Evolutionary conservation across 176 grass and related monocot genomes (phyloP), one percentile per base, ranked within the genome.

Genomic region (Microstegium vimineum): DNA sequence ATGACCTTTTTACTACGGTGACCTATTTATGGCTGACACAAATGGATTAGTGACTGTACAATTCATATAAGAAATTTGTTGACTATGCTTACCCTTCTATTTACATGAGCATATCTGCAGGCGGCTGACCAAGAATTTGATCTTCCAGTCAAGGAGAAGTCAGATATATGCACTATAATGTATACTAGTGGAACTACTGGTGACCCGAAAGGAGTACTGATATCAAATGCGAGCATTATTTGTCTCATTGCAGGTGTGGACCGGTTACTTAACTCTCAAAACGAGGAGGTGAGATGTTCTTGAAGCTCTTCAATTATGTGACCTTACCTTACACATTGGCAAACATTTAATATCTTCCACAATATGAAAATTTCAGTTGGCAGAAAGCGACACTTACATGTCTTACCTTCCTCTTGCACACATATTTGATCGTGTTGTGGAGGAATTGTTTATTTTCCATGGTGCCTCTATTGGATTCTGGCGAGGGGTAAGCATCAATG

Each of bases 401-500:
- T 99, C 96, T 54, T 99, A 99, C 82, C 92, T 99, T 66, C 96
- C 96, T 69, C 88, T 99, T 66, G 96, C 96, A 8, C 96, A 99
- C 88, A 95, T 99, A 42, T 99, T 99, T 80, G 96, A 95, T 69
- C 91, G 96, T 38, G 96, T 88, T 34, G 87, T 99, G 69, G 96
- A 99, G 87, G 96, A 99, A 77, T 31, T 99, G 80, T 91, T 99
- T 82, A 99, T 99, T 74, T 98, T 88, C 86, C 89, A 88, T 84
- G 90, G 93, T 49, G 92, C 90, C 35, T 95, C 93, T 73, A 93
- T 98, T 87, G 96, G 96, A 91, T 99, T 99, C 90, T 99, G 96
- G 96, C 87, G 85, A 31, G 96, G 96, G 89, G 96, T 99, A 91
- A 83, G 84, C 64, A 84, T 51, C 16, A 60, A 11, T 60, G n/a